These are phyloP conservation scores for Veloporphyrellus conicus DNA, from an alignment of 1,284 basidiomycete genomes.

Conservation along the genomic window DNA sequence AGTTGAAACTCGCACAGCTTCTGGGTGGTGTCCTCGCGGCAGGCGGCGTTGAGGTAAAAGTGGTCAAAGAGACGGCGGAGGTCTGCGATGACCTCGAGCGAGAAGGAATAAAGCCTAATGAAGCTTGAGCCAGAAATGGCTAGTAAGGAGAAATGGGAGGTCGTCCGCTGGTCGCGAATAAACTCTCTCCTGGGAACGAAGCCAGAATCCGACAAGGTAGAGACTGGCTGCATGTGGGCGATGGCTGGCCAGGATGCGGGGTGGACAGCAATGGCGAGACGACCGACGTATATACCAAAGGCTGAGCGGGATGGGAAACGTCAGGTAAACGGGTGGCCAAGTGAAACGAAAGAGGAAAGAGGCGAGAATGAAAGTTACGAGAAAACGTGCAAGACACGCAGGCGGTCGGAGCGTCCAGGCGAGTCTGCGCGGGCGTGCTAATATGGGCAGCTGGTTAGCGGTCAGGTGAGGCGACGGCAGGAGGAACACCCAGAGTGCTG, in stretches of 20 bases:
- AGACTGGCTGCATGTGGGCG: constrained; percentile 32
- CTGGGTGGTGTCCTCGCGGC: constrained; percentile 54
- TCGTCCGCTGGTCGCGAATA: constrained; percentile 50
- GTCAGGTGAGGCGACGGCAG: constrained; percentile 8
- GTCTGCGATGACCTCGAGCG: constrained; percentile 45
- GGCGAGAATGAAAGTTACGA: constrained; percentile 26
- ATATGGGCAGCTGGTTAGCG: constrained; percentile 8
- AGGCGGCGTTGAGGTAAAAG: constrained; percentile 40
- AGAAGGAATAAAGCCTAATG: constrained; percentile 67
- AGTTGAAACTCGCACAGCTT: constrained; percentile 64
- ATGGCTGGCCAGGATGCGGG: constrained; percentile 26
- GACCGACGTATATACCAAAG: constrained; percentile 26
- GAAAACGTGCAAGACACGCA: constrained; percentile 36
- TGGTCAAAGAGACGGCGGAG: constrained; percentile 55
- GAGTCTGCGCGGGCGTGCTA: constrained; percentile 6
- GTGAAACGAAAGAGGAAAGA: constrained; percentile 30
- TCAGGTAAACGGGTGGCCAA: constrained; percentile 39
- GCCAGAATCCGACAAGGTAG: constrained; percentile 36
- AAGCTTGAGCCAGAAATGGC: constrained; percentile 59
- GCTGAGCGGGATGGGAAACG: constrained; percentile 35
- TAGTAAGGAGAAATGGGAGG: constrained; percentile 63
- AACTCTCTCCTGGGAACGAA: constrained; percentile 71
- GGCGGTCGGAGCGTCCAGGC: constrained; percentile 13
- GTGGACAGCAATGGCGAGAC: constrained; percentile 23
- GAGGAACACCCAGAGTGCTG: constrained; percentile 12